A percentile compares a stretch with the other conserved stretches of the same genome.
These are phyloP conservation scores for Zopfochytrium polystomum DNA, from an alignment of 371 early-diverging fungal genomes.

Conservation along the genomic window DNA sequence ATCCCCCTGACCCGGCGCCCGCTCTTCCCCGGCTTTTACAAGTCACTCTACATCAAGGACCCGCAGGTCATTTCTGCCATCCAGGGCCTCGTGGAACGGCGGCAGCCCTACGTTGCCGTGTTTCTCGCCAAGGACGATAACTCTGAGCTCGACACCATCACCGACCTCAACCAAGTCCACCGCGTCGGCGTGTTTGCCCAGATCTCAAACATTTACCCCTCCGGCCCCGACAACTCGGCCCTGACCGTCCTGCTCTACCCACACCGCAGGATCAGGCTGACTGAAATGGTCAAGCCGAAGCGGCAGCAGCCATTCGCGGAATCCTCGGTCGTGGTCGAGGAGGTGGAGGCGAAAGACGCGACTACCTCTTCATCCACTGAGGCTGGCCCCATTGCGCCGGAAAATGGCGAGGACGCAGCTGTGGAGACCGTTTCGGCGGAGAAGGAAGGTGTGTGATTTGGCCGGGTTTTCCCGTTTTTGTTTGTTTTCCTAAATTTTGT, in stretches of 20 bases:
- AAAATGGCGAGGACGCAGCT: conserved; percentile 14
- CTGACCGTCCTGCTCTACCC: conserved; percentile 93
- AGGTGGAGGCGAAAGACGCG: neutral
- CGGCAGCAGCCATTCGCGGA: neutral
- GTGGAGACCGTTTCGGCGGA: neutral
- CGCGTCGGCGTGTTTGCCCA: conserved; percentile 94
- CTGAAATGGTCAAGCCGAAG: neutral
- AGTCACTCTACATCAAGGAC: conserved; percentile 92
- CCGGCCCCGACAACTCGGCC: conserved; percentile 75
- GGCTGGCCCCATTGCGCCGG: conserved; percentile 6
- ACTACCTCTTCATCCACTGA: neutral
- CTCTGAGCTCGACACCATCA: conserved; percentile 78
- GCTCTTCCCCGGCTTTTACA: conserved; percentile 95
- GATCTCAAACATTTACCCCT: conserved; percentile 90
- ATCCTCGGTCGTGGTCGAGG: neutral
- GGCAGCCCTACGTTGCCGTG: conserved; percentile 91
- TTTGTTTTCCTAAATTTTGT: too few species aligned
- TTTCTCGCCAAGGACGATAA: conserved; percentile 82
- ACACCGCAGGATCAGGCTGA: conserved; percentile 82
- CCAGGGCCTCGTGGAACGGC: conserved; percentile 81
- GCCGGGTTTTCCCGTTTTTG: neutral
- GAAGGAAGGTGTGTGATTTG: neutral
- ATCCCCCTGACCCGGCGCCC: conserved; percentile 92
- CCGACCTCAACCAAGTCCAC: conserved; percentile 73
- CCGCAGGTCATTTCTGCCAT: conserved; percentile 87